phyloP scores from a whole-genome alignment of 2,329 filamentous ascomycete species.

The Botryotinia globosa region DNA sequence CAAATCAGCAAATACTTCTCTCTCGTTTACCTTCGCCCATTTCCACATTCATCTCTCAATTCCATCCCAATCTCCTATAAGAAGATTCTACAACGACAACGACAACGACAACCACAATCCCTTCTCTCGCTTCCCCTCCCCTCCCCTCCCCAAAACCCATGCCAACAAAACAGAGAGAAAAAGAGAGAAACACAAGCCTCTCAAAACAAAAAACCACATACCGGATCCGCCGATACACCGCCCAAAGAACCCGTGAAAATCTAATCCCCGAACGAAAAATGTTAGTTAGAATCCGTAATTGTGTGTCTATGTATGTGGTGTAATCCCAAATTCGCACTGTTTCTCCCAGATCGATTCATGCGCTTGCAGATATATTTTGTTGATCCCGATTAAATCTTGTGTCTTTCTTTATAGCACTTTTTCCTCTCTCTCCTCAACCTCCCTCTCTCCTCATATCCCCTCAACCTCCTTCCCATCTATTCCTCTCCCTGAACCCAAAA shows the following conservation, averaged over 20 bases:
- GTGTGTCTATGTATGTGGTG: background rate
- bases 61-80: background rate
- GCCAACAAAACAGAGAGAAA: background rate
- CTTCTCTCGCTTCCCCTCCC: background rate
- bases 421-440: too few relatives aligned
- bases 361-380: background rate
- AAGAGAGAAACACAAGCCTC: background rate
- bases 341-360: background rate
- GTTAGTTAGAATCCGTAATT: background rate
- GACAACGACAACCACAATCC: background rate
- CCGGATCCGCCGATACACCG: slow-evolving; percentile 12
- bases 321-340: background rate
- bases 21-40: background rate
- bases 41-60: background rate
- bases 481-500: background rate
- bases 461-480: too few relatives aligned
- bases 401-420: background rate
- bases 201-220: background rate
- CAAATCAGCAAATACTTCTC: background rate
- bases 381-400: background rate
- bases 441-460: background rate
- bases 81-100: background rate
- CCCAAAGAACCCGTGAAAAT: slow-evolving; percentile 15
- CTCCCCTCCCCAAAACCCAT: background rate
- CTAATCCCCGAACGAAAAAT: background rate